Evolutionary conservation across 257 asterid species (phyloP), one percentile per base, ranked within the genome.

Genomic region (Verbena officinalis): DNA sequence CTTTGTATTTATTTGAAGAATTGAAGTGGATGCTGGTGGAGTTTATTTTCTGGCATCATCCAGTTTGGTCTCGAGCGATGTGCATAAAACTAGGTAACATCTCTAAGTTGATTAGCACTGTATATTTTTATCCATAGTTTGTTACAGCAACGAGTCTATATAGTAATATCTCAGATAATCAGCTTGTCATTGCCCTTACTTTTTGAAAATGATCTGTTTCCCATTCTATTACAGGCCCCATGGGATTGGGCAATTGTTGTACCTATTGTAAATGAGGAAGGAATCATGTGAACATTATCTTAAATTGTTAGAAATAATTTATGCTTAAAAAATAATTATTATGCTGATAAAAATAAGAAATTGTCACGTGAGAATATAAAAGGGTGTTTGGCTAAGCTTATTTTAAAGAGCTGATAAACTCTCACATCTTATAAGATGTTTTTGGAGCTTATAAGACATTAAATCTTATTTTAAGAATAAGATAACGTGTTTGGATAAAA

Each of bases 61-160:
- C 53, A 34, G 24, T 43, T 63, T 45, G 22, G 24, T 7, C 14
- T 8, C 23, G 54, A 53, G 66, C 2, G 14, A 11, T 49, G 15
- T 31, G 50, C 13, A 12, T 13, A 57, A 21, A 9, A 45, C 31
- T 34, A 9, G 62, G 65, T 46, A 44, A 55, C n/a, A n/a, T n/a
- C n/a, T n/a, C n/a, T n/a, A n/a, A 13, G 40, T 53, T 45, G 40
- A 40, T 9, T 4, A 55, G 23, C 33, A 27, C 33, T 27, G 5
- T 5, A 27, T 27, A 27, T 27, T 27, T 22, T 16, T 7, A 17
- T 17, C 19, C 36, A 34, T n/a, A 5, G 15, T 57, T 57, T 11
- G 16, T 57, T 16, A 22, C 33, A 38, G 65, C 63, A n/a, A 19
- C 69, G 34, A 49, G 67, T 67, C 24, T 19, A 36, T 38, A 57